These are phyloP conservation scores for Barnettozyma sp. DNA, from an alignment of 805 yeast species.

Conservation along the genomic window DNA sequence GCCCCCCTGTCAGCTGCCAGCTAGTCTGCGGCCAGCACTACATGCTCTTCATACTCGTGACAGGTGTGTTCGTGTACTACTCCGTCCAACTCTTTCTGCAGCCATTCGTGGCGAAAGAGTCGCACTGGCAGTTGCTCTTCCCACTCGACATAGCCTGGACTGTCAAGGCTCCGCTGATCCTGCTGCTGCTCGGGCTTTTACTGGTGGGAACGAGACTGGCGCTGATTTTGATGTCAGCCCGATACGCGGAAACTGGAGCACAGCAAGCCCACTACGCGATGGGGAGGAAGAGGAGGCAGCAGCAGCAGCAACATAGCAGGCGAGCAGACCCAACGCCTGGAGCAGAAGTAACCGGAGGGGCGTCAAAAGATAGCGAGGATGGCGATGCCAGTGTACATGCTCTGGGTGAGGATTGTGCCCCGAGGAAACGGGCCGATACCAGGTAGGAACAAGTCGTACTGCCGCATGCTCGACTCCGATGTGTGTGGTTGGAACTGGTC, in stretches of 20 bases:
- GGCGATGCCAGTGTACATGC: too few species aligned
- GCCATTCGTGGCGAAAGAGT: slow-evolving; percentile 1
- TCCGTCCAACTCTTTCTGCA: slow-evolving; percentile 3
- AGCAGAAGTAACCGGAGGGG: too few species aligned
- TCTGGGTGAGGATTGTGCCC: too few species aligned
- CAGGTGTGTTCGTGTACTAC: slow-evolving; percentile 1
- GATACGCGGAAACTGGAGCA: not conserved
- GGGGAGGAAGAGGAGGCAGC: slow-evolving; percentile 1
- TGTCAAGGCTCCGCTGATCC: slow-evolving; percentile 1
- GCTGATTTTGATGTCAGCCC: not conserved
- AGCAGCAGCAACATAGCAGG: too few species aligned
- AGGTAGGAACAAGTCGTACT: too few species aligned
- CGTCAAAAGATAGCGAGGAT: too few species aligned
- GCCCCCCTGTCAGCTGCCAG: too few species aligned
- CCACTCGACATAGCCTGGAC: slow-evolving; percentile 2
- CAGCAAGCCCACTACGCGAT: not conserved
- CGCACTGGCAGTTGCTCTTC: slow-evolving; percentile 1
- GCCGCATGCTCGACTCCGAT: too few species aligned
- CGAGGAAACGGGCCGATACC: too few species aligned
- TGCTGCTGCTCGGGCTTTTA: slow-evolving; percentile 1
- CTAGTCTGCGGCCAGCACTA: not conserved
- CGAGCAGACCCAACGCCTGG: too few species aligned
- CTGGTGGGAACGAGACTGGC: slow-evolving; percentile 3
- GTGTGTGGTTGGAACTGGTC: too few species aligned
- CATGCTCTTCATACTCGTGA: not conserved